phyloP scores from a whole-genome alignment of 2,329 filamentous ascomycete species.

The Albophoma yamanashiensis region DNA sequence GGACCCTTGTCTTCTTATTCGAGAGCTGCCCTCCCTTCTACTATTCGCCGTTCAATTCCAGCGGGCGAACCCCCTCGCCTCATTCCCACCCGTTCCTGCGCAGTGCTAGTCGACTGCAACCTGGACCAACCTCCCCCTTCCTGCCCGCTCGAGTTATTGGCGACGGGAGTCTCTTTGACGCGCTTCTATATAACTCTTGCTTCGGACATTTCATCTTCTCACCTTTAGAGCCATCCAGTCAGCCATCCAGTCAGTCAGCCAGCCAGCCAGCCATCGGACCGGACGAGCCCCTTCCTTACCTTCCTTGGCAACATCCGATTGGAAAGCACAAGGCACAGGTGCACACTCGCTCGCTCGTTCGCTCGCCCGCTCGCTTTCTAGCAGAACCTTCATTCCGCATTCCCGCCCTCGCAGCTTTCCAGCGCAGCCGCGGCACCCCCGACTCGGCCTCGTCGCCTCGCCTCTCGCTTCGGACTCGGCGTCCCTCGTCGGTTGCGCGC shows the following conservation, averaged over 20 bases:
- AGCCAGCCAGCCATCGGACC: background rate
- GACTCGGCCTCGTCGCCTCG: background rate
- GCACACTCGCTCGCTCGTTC: background rate
- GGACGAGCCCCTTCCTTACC: background rate
- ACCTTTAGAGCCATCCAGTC: background rate
- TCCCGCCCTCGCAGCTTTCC: background rate
- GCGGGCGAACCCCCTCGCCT: background rate
- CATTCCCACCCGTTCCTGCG: background rate
- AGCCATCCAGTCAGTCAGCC: background rate
- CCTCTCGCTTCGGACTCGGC: background rate
- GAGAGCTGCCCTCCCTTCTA: background rate
- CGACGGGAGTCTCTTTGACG: background rate
- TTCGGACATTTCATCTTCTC: background rate
- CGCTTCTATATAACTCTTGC: conserved; percentile 5
- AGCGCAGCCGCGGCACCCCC: background rate
- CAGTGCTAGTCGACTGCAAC: background rate
- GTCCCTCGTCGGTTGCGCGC: background rate
- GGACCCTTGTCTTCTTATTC: background rate
- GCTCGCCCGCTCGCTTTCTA: background rate
- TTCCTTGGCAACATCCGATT: background rate
- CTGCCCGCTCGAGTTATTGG: conserved; percentile 3
- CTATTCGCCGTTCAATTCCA: background rate
- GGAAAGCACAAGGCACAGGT: background rate
- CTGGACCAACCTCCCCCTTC: conserved; percentile 5
- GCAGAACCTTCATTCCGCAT: background rate